A percentile compares a stretch with the other conserved stretches of the same genome.
Evolutionary conservation across 2,329 filamentous ascomycete genomes (phyloP).

Genomic region (Ophiostoma sp.): DNA sequence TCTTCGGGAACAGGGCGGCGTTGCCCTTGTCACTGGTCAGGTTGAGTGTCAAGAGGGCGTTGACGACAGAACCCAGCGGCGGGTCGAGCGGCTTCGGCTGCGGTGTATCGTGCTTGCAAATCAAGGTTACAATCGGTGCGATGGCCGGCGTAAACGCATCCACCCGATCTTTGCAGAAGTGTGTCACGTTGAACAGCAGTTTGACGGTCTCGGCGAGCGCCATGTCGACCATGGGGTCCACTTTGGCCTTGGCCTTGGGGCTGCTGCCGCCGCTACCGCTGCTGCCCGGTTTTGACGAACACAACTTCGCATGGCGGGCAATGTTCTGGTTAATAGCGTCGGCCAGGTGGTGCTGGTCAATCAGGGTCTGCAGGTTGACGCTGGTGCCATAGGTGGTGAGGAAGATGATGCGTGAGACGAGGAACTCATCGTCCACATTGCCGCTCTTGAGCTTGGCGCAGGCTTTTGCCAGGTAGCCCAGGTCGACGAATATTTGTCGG

Average conservation of each 20-base stretch:
- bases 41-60: conserved; percentile 78
- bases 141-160: conserved; percentile 67
- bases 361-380: conserved; percentile 64
- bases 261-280: conserved; percentile 4
- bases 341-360: conserved; percentile 66
- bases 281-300: conserved; percentile 35
- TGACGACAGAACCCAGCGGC: conserved; percentile 71
- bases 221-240: conserved; percentile 69
- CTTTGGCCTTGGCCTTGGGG: conserved; percentile 32
- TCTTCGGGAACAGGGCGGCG: conserved; percentile 65
- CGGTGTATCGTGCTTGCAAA: conserved; percentile 60
- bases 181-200: conserved; percentile 83
- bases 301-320: conserved; percentile 61
- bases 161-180: conserved; percentile 65
- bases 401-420: conserved; percentile 76
- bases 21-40: conserved; percentile 56
- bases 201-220: conserved; percentile 83
- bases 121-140: conserved; percentile 67
- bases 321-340: conserved; percentile 71
- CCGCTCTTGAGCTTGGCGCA: conserved; percentile 72
- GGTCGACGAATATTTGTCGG: conserved; percentile 71
- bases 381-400: conserved; percentile 75
- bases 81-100: conserved; percentile 68
- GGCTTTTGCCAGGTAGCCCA: conserved; percentile 66
- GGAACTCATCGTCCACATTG: conserved; percentile 80